Evolutionary conservation across 2,329 filamentous ascomycete species (phyloP), one percentile per base, ranked within the genome.

Genomic region (Plenodomus tracheiphilus): DNA sequence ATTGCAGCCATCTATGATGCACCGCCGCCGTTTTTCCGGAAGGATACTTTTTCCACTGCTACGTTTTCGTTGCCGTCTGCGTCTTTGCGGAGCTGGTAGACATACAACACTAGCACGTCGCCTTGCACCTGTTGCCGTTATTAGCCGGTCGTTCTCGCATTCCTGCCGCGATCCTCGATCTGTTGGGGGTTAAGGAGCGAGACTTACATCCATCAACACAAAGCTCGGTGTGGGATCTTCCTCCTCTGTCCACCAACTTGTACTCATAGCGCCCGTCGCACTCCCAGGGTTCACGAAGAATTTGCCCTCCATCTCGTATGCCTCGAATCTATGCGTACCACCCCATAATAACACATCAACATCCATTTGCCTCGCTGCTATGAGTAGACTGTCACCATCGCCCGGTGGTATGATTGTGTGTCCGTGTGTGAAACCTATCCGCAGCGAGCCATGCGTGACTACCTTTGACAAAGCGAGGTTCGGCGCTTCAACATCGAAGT

Each of bases 181-280:
- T 32, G 32, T 30, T 18, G 19, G 28, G 36, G 28, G 36, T 40
- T 22, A 38, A 11, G 13, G 13, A 41, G 39, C 15, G 25, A 43
- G 42, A 87, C 91, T 78, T 74, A 97, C 92, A 82, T 97, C 93
- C 93, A 97, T 97, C 72, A 97, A 76, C 68, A 94, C 96, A 74
- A 97, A 97, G 71, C 91, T 96, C 20, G 93, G 93, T 47, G 86
- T 86, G 19, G 88, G 88, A 46, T 93, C 88, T 67, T 76, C 76
- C 11, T 74, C 76, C 44, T 80, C 82, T 2, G 76, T 69, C 77
- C 81, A 83, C 75, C 80, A 84, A 13, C 79, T 78, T 11, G 81
- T 83, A 50, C 79, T 84, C 72, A 85, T 81, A 2, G 85, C 85
- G 0, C 85, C 85, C 3, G 85, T 88, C 2, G 84, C 85, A 68